Evolutionary conservation across 176 grass and related monocot species (phyloP).

Genomic region (Puya raimondii): DNA sequence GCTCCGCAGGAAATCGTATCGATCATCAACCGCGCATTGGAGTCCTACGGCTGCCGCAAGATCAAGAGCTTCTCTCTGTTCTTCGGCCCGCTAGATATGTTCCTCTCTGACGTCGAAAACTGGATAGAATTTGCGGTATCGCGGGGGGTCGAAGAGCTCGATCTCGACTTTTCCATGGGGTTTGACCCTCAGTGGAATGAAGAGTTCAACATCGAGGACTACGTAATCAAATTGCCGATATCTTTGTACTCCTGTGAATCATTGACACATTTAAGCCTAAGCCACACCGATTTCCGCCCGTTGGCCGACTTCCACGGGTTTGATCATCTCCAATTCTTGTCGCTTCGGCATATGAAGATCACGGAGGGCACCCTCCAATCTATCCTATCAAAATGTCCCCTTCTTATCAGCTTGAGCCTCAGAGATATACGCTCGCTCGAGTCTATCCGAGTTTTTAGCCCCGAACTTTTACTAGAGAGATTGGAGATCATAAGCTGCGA

Average conservation of each 20-base stretch:
- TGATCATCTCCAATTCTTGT: background rate
- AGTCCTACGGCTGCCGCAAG: background rate
- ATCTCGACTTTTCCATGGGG: constrained; percentile 6
- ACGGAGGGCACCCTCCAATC: background rate
- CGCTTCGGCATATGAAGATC: background rate
- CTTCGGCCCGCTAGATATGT: constrained; percentile 1
- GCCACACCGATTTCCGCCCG: background rate
- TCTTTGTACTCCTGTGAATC: background rate
- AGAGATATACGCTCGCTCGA: background rate
- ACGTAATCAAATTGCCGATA: background rate
- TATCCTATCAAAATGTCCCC: background rate
- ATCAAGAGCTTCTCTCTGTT: background rate
- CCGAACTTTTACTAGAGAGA: background rate
- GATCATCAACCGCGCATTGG: background rate
- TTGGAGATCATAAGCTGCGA: background rate
- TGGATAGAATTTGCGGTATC: constrained; percentile 1
- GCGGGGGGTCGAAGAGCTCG: background rate
- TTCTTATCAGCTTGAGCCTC: background rate
- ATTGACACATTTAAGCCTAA: background rate
- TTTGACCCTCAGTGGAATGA: background rate
- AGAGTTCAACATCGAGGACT: too few relatives aligned
- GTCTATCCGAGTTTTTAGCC: background rate
- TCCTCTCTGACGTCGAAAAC: constrained; percentile 1
- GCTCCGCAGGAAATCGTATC: background rate
- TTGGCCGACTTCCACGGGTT: background rate